Base-by-base conservation (phyloP, 169 alveolate genomes). In the Plasmodium gonderi region DNA sequence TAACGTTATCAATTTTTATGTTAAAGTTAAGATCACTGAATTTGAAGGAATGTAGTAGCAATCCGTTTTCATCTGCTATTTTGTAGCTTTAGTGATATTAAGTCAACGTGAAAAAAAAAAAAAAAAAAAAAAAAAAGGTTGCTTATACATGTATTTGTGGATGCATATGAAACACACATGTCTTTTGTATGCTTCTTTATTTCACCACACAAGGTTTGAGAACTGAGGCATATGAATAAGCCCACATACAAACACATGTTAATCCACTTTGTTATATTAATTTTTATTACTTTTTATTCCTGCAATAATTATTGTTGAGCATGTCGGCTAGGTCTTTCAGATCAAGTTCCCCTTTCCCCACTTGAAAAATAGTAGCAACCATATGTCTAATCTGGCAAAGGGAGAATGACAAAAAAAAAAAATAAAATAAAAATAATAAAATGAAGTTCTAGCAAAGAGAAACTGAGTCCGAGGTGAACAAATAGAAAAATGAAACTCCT, bases 311-410 rank as follows among this genome's bases (percentile, higher is more conserved):
- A n/a, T 54, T 76, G 8, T 76, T 76, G 49, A 87, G 68, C 79
- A 74, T 75, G 31, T 1, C 23, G 17, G 44, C 26, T 40, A 87
- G 67, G 29, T 87, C 93, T 3, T 3, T 47, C 31, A 40, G 23
- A 14, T 51, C 60, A 45, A 87, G 14, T 23, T 45, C 26, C 26
- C 89, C 89, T 36, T 76, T 87, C 12, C 89, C 93, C 64, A 87
- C 89, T 75, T 75, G 67, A 67, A 87, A 87, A 2, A 87, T 40
- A 3, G 81, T 23, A 31, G 93, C 85, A 67, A 87, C 93, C 87
- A 87, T 87, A 42, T 87, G 93, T 38, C 93, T 74, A 74, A 87
- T 87, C 93, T 80, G 80, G 44, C 14, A 20, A 38, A 80, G 23
- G 12, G 54, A 67, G 26, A 42, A n/a, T 31, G 51, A 51, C 33